Conservation (phyloP, 331 rosid species). For the Rhamnella rubrinervis region DNA sequence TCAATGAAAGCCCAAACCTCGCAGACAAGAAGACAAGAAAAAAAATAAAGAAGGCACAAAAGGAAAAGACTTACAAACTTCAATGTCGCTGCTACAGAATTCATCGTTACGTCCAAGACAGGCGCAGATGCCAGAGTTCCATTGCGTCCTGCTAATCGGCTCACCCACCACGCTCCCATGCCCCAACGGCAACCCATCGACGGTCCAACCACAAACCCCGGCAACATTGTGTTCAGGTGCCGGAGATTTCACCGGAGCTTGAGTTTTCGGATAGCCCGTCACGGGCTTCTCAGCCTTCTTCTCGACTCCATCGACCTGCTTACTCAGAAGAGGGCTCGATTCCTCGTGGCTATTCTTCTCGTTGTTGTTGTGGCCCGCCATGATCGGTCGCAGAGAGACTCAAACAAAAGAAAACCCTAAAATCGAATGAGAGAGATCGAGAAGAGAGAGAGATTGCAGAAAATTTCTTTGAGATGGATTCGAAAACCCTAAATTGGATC, state of each 20-base stretch:
- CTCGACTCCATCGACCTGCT: constrained; percentile 32
- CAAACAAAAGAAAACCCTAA: background rate
- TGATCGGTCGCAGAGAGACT: constrained; percentile 15
- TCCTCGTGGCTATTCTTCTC: constrained; percentile 43
- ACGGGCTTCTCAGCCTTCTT: constrained; percentile 21
- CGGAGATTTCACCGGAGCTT: constrained; percentile 19
- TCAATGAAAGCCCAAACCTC: background rate
- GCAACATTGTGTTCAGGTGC: constrained; percentile 21
- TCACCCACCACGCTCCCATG: constrained; percentile 84
- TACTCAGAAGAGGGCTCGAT: constrained; percentile 64
- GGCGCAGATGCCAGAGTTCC: constrained; percentile 67
- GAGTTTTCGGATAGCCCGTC: constrained; percentile 19
- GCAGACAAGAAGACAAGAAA: background rate
- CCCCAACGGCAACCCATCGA: constrained; percentile 63
- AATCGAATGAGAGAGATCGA: background rate
- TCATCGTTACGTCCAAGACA: constrained; percentile 87
- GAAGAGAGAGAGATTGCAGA: background rate
- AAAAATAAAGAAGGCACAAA: background rate
- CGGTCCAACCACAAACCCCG: constrained; percentile 60
- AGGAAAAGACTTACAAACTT: constrained; percentile 73
- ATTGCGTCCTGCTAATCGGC: constrained; percentile 66
- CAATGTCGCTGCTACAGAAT: constrained; percentile 95
- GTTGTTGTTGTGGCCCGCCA: constrained; percentile 44
- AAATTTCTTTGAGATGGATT: background rate
- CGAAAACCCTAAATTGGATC: constrained; percentile 13